A percentile compares a stretch with the other conserved stretches of the same genome.
Evolutionary conservation across 1,284 basidiomycete genomes (phyloP).

Genomic region (Thelephora terrestris): DNA sequence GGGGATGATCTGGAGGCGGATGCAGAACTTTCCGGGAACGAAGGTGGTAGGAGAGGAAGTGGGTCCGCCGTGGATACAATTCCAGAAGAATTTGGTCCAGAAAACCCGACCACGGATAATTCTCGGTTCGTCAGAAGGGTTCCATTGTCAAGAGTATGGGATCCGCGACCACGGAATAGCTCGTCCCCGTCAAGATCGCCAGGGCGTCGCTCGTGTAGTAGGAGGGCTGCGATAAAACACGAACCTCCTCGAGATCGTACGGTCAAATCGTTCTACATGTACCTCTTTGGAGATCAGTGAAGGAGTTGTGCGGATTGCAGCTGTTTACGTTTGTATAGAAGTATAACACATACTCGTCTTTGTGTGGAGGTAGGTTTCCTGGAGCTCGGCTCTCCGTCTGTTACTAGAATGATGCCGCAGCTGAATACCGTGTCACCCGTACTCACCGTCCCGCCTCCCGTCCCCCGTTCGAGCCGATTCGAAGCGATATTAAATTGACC

Average conservation of each 20-base stretch:
- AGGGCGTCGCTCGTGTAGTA: conserved; percentile 20
- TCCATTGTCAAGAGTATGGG: conserved; percentile 17
- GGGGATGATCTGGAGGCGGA: conserved; percentile 22
- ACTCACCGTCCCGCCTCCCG: too few relatives aligned
- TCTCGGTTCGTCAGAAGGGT: conserved; percentile 19
- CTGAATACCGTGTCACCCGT: too few relatives aligned
- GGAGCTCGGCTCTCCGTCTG: too few relatives aligned
- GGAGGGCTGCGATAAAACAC: conserved; percentile 9
- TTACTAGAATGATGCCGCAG: too few relatives aligned
- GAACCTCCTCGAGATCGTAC: conserved; percentile 8
- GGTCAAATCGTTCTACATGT: conserved; percentile 29
- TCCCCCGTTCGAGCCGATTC: too few relatives aligned
- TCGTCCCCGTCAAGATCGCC: conserved; percentile 34
- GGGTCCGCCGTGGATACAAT: background rate
- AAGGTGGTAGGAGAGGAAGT: conserved; percentile 2
- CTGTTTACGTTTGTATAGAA: background rate
- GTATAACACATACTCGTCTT: too few relatives aligned
- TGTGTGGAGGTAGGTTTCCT: too few relatives aligned
- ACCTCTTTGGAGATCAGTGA: conserved; percentile 24
- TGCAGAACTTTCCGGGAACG: conserved; percentile 12
- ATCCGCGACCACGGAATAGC: conserved; percentile 19
- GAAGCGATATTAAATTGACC: too few relatives aligned
- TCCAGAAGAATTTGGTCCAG: background rate
- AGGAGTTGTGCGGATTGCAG: background rate
- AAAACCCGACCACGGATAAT: conserved; percentile 7